phyloP scores from a whole-genome alignment of 176 grass and related monocot species.

The Miscanthus lutarioriparius region DNA sequence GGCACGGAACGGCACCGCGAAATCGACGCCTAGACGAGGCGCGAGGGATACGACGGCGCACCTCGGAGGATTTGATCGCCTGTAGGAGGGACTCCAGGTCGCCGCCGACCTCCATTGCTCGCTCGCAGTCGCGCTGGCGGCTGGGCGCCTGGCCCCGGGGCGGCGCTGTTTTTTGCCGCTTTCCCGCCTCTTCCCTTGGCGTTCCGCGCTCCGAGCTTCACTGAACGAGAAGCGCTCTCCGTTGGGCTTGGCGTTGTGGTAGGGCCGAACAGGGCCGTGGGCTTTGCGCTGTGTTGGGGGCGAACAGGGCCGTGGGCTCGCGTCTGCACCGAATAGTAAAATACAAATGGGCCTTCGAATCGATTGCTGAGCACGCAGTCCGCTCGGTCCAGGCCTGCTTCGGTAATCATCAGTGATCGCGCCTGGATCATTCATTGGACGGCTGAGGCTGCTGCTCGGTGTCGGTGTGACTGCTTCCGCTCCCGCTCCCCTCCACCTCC shows the following conservation, averaged over 20 bases:
- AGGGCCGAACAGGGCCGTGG: not conserved
- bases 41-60: conserved; percentile 6
- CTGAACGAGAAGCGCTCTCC: not conserved
- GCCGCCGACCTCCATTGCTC: conserved; percentile 22
- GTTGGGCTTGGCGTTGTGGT: not conserved
- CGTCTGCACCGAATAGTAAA: not conserved
- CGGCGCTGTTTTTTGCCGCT: not conserved
- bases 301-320: not conserved
- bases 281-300: not conserved
- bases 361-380: too few species aligned
- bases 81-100: conserved; percentile 47
- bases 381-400: too few species aligned
- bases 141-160: not conserved
- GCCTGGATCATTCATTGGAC: too few species aligned
- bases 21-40: not conserved
- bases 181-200: conserved; percentile 32
- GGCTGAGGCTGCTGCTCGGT: too few species aligned
- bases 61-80: conserved; percentile 57
- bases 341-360: too few species aligned
- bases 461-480: too few species aligned
- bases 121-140: not conserved
- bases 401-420: too few species aligned
- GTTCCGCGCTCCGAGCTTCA: not conserved
- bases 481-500: too few species aligned
- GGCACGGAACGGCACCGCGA: conserved; percentile 7